Evolutionary conservation across 192 early-diverging fungal genomes (phyloP).

Genomic region (Gigaspora rosea): DNA sequence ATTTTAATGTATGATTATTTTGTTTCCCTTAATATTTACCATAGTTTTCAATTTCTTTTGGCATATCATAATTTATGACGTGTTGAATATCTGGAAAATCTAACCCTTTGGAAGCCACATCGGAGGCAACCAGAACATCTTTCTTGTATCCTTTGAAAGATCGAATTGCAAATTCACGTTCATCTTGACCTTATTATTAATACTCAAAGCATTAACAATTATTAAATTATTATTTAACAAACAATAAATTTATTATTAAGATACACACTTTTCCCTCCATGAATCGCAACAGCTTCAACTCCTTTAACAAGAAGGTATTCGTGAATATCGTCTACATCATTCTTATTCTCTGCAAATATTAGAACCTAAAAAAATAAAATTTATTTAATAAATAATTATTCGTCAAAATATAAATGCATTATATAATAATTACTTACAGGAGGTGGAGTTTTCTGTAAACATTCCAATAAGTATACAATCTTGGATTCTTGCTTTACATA

Average conservation of each 20-base stretch:
- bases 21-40: slow-evolving; percentile 45
- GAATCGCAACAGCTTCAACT: slow-evolving; percentile 92
- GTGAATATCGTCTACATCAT: slow-evolving; percentile 98
- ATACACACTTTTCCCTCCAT: slow-evolving; percentile 84
- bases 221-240: background rate
- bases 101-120: slow-evolving; percentile 94
- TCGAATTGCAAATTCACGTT: slow-evolving; percentile 94
- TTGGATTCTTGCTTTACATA: slow-evolving; percentile 96
- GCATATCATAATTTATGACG: slow-evolving; percentile 99
- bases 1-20: slow-evolving; percentile 9
- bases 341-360: slow-evolving; percentile 98
- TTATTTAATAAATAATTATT: background rate
- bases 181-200: slow-evolving; percentile 78
- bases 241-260: slow-evolving; percentile 21
- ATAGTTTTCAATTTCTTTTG: slow-evolving; percentile 99
- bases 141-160: slow-evolving; percentile 89
- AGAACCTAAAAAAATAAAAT: slow-evolving; percentile 58
- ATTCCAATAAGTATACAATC: slow-evolving; percentile 92
- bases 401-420: background rate
- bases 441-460: slow-evolving; percentile 95
- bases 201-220: slow-evolving; percentile 9
- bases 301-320: slow-evolving; percentile 95
- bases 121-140: slow-evolving; percentile 96
- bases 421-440: slow-evolving; percentile 56
- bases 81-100: slow-evolving; percentile 97